Evolutionary conservation across 2,329 filamentous ascomycete genomes (phyloP), one percentile per base, ranked within the genome.

Genomic region (Dissoconium aciculare): DNA sequence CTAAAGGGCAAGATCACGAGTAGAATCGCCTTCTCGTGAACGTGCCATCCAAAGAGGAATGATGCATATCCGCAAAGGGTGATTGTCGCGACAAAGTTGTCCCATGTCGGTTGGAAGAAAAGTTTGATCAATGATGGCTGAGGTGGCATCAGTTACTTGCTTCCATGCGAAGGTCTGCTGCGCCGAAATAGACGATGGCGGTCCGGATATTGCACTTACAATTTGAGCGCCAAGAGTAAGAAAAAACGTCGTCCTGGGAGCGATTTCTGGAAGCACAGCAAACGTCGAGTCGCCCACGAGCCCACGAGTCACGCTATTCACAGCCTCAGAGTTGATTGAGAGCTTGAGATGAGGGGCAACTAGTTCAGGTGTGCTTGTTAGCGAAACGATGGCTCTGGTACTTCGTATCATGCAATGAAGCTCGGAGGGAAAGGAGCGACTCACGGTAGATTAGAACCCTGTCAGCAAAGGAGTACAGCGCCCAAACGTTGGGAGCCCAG

Each of bases 401-500:
- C 11, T 13, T 13, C 12, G 15, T 6, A 15, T 4, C n/a, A 14
- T 17, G 23, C 10, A 4, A 11, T 13, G n/a, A n/a, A n/a, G n/a
- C n/a, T n/a, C n/a, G n/a, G n/a, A n/a, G n/a, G n/a, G 17, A 11
- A 16, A 8, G 11, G n/a, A 26, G 10, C 3, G 10, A 57, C 74
- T 53, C 61, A 91, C 83, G 57, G 45, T 74, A 71, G 36, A 98
- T 93, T 42, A 98, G 54, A 5, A 83, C 58, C 31, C 89, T 69
- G 50, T 98, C 89, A 2, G 69, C 61, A 52, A 95, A 93, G 0
- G 89, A 94, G 57, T 98, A 98, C 52, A 95, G 69, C 0, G 89
- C 87, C 89, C 89, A 98, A 2, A 93, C 63, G 44, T 98, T 98
- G 0, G 89, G 85, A 9, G 89, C 89, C 89, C 89, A 98, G 55